phyloP scores from a whole-genome alignment of 202 grass and related monocot species.

The Bolboschoenoplectus hybrid region DNA sequence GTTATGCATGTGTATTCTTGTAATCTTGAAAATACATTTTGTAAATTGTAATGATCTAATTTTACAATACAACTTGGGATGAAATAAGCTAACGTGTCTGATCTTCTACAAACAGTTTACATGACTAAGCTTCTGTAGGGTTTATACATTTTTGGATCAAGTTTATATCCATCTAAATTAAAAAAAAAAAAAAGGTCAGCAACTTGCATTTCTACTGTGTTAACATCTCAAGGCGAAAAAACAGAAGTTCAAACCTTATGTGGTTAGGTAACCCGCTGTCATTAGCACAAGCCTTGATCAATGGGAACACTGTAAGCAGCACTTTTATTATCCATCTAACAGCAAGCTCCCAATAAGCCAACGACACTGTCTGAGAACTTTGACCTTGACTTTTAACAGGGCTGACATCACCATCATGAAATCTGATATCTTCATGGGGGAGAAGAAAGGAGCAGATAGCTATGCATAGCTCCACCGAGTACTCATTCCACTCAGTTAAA shows the following conservation, averaged over 20 bases:
- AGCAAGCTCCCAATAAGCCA: constrained; percentile 95
- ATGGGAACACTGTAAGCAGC: constrained; percentile 89
- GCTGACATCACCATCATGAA: constrained; percentile 54
- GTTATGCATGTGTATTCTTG: constrained; percentile 4
- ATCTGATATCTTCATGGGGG: constrained; percentile 71
- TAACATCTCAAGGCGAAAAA: neutral
- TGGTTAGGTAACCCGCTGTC: constrained; percentile 65
- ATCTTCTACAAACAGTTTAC: constrained; percentile 1
- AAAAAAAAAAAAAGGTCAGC: too few species aligned
- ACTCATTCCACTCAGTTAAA: constrained; percentile 76
- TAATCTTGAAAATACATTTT: constrained; percentile 11
- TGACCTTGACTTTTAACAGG: constrained; percentile 41
- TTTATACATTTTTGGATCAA: neutral
- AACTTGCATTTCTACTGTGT: too few species aligned
- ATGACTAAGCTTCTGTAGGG: neutral
- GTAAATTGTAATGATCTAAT: neutral
- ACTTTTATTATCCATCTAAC: constrained; percentile 91
- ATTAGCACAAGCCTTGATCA: constrained; percentile 83
- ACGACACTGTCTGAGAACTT: constrained; percentile 66
- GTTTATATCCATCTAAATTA: neutral
- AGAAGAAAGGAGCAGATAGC: constrained; percentile 93
- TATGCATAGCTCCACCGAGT: constrained; percentile 77
- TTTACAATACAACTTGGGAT: constrained; percentile 5
- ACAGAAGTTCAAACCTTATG: constrained; percentile 56
- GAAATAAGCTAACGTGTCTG: neutral